Conservation (phyloP, 805 yeast genomes). For the Dipodascopsis tothii region DNA sequence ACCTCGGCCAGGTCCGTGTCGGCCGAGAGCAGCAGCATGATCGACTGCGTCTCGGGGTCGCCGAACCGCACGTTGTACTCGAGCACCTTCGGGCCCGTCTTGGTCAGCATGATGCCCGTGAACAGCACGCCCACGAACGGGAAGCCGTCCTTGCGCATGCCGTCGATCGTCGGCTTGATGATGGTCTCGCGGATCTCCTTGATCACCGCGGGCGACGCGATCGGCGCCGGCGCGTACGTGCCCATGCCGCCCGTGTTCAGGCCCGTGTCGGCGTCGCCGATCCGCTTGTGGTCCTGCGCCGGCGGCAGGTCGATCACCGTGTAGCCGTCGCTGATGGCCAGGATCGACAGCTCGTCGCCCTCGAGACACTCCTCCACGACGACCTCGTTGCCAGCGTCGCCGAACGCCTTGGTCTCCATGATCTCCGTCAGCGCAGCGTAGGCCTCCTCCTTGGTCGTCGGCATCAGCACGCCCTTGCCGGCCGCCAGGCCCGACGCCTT, state of each 20-base stretch:
- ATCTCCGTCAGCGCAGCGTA: slow-evolving; percentile 71
- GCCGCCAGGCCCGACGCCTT: slow-evolving; percentile 98
- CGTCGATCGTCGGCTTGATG: slow-evolving; percentile 85
- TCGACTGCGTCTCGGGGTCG: slow-evolving; percentile 98
- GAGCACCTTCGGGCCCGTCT: slow-evolving; percentile 85
- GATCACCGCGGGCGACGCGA: slow-evolving; percentile 71
- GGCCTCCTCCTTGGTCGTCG: slow-evolving; percentile 78
- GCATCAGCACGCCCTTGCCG: slow-evolving; percentile 96
- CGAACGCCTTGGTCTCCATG: slow-evolving; percentile 85
- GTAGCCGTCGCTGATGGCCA: slow-evolving; percentile 91
- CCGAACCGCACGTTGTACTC: slow-evolving; percentile 98
- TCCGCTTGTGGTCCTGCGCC: slow-evolving; percentile 96
- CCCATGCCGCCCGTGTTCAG: slow-evolving; percentile 99
- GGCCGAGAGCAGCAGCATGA: slow-evolving; percentile 71
- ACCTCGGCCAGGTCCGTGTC: slow-evolving; percentile 91
- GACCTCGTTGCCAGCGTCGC: slow-evolving; percentile 87
- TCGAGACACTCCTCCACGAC: slow-evolving; percentile 93
- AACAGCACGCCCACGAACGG: slow-evolving; percentile 95
- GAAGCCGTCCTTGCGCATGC: slow-evolving; percentile 89
- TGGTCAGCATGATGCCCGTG: slow-evolving; percentile 88
- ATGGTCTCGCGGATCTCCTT: slow-evolving; percentile 64
- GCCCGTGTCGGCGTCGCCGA: slow-evolving; percentile 88
- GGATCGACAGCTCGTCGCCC: slow-evolving; percentile 92
- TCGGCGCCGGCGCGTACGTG: slow-evolving; percentile 96
- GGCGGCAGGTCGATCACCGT: slow-evolving; percentile 85